These are phyloP conservation scores for Pleurotus tuber-regium DNA, from an alignment of 768 basidiomycete genomes.

Conservation along the genomic window DNA sequence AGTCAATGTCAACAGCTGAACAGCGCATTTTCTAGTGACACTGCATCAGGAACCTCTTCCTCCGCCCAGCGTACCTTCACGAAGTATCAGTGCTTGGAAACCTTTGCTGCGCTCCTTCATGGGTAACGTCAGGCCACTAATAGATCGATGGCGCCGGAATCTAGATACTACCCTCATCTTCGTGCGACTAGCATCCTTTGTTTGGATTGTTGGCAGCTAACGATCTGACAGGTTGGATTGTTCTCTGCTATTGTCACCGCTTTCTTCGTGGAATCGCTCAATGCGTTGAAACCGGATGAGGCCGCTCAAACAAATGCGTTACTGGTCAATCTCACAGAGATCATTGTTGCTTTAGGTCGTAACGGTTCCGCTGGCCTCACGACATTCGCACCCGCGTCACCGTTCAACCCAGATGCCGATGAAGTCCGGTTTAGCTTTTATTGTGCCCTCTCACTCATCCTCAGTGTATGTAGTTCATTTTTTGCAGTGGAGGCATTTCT, in stretches of 20 bases:
- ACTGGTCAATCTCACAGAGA: slow-evolving; percentile 26
- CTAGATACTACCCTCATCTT: slow-evolving; percentile 20
- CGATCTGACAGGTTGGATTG: slow-evolving; percentile 14
- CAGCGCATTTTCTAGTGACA: not conserved
- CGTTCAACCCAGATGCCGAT: slow-evolving; percentile 6
- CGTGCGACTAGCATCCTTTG: slow-evolving; percentile 6
- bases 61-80: slow-evolving; percentile 16
- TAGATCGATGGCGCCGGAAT: slow-evolving; percentile 18
- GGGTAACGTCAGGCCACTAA: slow-evolving; percentile 14
- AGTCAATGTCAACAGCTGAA: no score
- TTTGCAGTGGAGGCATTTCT: not conserved
- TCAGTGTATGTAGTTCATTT: slow-evolving; percentile 5
- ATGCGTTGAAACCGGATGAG: slow-evolving; percentile 10
- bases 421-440: slow-evolving; percentile 13
- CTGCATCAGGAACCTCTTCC: not conserved
- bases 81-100: slow-evolving; percentile 18
- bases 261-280: slow-evolving; percentile 18
- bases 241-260: slow-evolving; percentile 20
- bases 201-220: not conserved
- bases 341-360: slow-evolving; percentile 7
- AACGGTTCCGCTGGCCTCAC: not conserved
- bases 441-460: slow-evolving; percentile 11
- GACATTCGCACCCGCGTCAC: not conserved
- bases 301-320: slow-evolving; percentile 23
- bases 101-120: slow-evolving; percentile 15